phyloP scores from a whole-genome alignment of 192 early-diverging fungal genomes.

The Podila epicladia region DNA sequence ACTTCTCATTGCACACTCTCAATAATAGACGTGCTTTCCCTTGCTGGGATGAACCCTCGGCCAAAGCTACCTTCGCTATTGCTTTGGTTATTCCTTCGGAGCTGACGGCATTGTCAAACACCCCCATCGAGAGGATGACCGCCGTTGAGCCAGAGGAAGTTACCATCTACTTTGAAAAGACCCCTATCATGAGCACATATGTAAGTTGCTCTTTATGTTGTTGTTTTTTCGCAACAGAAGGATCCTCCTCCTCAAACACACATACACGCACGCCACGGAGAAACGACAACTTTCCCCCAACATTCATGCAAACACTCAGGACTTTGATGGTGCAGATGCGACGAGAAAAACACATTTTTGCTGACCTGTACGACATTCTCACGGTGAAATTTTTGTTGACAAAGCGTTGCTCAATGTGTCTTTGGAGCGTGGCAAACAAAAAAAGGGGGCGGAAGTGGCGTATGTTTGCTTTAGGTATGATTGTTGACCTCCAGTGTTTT shows the following conservation, averaged over 20 bases:
- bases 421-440: too few species aligned
- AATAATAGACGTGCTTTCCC: slow-evolving; percentile 78
- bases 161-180: slow-evolving; percentile 72
- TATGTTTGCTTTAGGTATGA: too few species aligned
- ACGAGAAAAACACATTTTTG: too few species aligned
- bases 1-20: slow-evolving; percentile 11
- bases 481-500: neutral
- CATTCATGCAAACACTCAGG: too few species aligned
- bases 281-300: too few species aligned
- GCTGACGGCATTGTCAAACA: slow-evolving; percentile 80
- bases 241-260: neutral
- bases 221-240: neutral
- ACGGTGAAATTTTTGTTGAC: too few species aligned
- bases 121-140: slow-evolving; percentile 65
- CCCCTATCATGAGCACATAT: slow-evolving; percentile 88
- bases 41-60: slow-evolving; percentile 82
- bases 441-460: too few species aligned
- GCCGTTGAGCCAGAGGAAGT: slow-evolving; percentile 59
- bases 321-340: too few species aligned
- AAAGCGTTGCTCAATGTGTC: too few species aligned
- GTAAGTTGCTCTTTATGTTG: slow-evolving; percentile 49
- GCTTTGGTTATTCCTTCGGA: slow-evolving; percentile 65
- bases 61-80: slow-evolving; percentile 84
- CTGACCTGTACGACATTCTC: too few species aligned
- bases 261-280: too few species aligned